Conservation (phyloP, 139 green algal genomes). For the Asterochloris erici region DNA sequence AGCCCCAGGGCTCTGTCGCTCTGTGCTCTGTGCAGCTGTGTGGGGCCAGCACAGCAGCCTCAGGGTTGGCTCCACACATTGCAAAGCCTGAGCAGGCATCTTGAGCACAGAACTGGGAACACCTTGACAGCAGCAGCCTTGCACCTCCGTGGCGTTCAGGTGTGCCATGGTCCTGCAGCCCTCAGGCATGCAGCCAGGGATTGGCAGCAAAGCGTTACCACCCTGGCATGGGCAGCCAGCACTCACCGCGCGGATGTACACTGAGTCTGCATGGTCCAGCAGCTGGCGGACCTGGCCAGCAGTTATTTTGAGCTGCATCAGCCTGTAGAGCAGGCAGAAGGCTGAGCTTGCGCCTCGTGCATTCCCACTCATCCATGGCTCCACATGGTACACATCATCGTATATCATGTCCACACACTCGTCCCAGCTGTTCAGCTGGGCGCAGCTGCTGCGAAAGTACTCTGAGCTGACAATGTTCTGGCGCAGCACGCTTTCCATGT, state of each 20-base stretch:
- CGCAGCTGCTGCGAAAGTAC: slow-evolving; percentile 71
- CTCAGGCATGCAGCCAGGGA: too few relatives aligned
- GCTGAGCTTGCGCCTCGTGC: slow-evolving; percentile 86
- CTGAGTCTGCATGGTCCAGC: slow-evolving; percentile 85
- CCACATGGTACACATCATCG: slow-evolving; percentile 77
- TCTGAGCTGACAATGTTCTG: slow-evolving; percentile 76
- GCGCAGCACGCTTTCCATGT: slow-evolving; percentile 79
- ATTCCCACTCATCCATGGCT: slow-evolving; percentile 98
- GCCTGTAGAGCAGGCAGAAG: slow-evolving; percentile 87
- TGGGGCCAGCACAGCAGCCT: too few relatives aligned
- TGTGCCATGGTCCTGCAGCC: too few relatives aligned
- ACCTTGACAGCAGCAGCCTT: too few relatives aligned
- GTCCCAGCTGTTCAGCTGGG: slow-evolving; percentile 49
- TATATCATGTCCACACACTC: slow-evolving; percentile 89
- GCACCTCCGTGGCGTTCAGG: too few relatives aligned
- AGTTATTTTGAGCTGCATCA: slow-evolving; percentile 65
- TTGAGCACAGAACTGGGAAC: too few relatives aligned
- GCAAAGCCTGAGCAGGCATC: too few relatives aligned
- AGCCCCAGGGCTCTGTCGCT: too few relatives aligned
- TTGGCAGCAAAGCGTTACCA: too few relatives aligned
- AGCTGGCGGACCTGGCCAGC: slow-evolving; percentile 61
- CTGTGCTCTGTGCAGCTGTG: too few relatives aligned
- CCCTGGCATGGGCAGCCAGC: too few relatives aligned
- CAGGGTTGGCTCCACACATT: too few relatives aligned
- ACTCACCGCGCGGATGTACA: slow-evolving; percentile 93